Evolutionary conservation across 1,284 basidiomycete species (phyloP).

Genomic region (Filobasidium uniguttulatum): DNA sequence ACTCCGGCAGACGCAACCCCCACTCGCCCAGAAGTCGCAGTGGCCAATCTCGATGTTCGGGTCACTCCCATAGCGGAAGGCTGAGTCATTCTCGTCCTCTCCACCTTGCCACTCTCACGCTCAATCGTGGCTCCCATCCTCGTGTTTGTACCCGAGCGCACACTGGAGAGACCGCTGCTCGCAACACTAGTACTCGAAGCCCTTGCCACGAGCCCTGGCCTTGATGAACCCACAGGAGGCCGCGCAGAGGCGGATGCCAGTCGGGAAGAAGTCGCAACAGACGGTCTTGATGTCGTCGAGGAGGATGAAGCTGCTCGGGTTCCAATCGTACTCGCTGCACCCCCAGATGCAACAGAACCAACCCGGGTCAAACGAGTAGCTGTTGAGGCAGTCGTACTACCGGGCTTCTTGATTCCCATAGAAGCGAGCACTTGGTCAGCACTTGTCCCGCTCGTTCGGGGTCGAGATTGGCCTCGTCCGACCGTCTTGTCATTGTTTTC

Average conservation of each 20-base stretch:
- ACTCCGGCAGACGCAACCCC: too few relatives aligned
- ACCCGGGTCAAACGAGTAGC: background rate
- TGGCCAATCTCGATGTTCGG: too few relatives aligned
- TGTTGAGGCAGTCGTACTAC: background rate
- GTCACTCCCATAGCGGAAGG: background rate
- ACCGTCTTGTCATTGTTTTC: background rate
- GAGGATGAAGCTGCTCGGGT: background rate
- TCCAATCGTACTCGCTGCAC: too few relatives aligned
- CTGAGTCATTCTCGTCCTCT: background rate
- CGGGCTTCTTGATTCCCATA: background rate
- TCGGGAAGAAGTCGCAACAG: background rate
- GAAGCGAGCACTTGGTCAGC: background rate
- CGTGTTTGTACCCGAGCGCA: too few relatives aligned
- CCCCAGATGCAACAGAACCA: too few relatives aligned
- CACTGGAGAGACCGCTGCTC: too few relatives aligned
- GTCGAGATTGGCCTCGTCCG: background rate
- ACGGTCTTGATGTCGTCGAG: background rate
- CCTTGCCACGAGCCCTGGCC: too few relatives aligned
- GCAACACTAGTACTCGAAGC: too few relatives aligned
- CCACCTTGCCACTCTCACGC: background rate
- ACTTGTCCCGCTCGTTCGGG: background rate
- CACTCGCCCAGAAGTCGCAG: too few relatives aligned
- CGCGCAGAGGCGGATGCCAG: background rate
- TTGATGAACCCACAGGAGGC: too few relatives aligned
- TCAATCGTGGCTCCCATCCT: background rate